These are phyloP conservation scores for Rubia tinctorum DNA, from an alignment of 305 asterid genomes.

Conservation along the genomic window DNA sequence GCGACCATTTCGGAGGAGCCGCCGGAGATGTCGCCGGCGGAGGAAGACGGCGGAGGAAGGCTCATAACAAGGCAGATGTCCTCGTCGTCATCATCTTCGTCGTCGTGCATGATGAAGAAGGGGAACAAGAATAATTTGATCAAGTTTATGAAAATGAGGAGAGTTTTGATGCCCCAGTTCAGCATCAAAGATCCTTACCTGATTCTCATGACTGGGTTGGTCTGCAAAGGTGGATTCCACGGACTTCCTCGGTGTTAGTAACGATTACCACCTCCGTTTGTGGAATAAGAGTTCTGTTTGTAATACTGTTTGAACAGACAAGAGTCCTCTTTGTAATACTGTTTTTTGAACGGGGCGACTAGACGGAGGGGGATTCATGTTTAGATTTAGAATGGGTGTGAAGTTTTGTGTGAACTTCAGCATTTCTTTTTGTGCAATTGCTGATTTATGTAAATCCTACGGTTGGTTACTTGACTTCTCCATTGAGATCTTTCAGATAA, in stretches of 20 bases:
- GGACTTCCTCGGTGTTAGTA: slow-evolving; percentile 38
- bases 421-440: slow-evolving; percentile 2
- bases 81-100: too few relatives aligned
- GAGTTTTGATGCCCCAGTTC: slow-evolving; percentile 35
- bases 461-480: neutral
- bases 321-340: neutral
- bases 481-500: neutral
- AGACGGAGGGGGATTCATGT: neutral
- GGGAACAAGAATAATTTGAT: slow-evolving; percentile 34
- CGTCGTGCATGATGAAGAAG: slow-evolving; percentile 27
- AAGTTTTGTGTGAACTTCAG: slow-evolving; percentile 6
- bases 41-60: slow-evolving; percentile 32
- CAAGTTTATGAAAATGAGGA: slow-evolving; percentile 39
- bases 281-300: neutral
- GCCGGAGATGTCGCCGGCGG: too few relatives aligned
- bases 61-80: slow-evolving; percentile 18
- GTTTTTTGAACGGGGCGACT: neutral
- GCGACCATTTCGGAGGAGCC: slow-evolving; percentile 65
- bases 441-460: slow-evolving; percentile 17
- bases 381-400: neutral
- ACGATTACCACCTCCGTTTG: neutral
- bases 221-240: slow-evolving; percentile 46
- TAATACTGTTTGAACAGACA: neutral
- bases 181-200: slow-evolving; percentile 60
- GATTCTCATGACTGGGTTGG: slow-evolving; percentile 54